These are phyloP conservation scores for Leccinum angustisporum DNA, from an alignment of 1,284 basidiomycete species.

Conservation along the genomic window DNA sequence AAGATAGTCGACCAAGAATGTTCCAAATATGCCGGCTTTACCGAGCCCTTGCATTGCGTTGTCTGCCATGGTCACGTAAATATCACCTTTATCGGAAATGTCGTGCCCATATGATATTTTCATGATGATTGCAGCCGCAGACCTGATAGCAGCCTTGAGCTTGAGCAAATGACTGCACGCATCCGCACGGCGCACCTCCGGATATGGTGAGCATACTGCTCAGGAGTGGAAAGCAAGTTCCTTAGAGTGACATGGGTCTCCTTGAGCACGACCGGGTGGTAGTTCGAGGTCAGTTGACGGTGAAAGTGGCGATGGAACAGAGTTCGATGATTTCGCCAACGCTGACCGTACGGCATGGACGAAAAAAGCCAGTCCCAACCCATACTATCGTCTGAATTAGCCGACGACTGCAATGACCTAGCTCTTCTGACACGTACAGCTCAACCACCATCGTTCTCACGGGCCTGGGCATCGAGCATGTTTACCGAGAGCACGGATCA, in stretches of 20 bases:
- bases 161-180: background rate
- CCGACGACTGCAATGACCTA: background rate
- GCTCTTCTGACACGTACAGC: conserved; percentile 33
- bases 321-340: conserved; percentile 44
- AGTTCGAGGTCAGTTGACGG: conserved; percentile 29
- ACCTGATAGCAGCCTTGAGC: conserved; percentile 19
- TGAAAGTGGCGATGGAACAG: conserved; percentile 48
- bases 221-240: conserved; percentile 37
- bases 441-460: conserved; percentile 46
- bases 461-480: conserved; percentile 21
- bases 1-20: conserved; percentile 40
- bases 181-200: conserved; percentile 31
- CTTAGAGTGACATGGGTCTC: conserved; percentile 41
- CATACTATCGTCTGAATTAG: conserved; percentile 36
- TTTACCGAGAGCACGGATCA: background rate
- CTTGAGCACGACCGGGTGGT: conserved; percentile 39
- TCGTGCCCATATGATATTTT: conserved; percentile 41
- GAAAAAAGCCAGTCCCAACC: conserved; percentile 52
- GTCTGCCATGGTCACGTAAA: conserved; percentile 46
- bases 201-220: conserved; percentile 37
- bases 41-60: conserved; percentile 36
- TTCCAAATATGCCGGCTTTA: conserved; percentile 43
- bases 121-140: conserved; percentile 41
- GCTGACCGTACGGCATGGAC: conserved; percentile 41
- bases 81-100: conserved; percentile 39